Evolutionary conservation across 306 rosid species (phyloP).

Genomic region (Vicia villosa): DNA sequence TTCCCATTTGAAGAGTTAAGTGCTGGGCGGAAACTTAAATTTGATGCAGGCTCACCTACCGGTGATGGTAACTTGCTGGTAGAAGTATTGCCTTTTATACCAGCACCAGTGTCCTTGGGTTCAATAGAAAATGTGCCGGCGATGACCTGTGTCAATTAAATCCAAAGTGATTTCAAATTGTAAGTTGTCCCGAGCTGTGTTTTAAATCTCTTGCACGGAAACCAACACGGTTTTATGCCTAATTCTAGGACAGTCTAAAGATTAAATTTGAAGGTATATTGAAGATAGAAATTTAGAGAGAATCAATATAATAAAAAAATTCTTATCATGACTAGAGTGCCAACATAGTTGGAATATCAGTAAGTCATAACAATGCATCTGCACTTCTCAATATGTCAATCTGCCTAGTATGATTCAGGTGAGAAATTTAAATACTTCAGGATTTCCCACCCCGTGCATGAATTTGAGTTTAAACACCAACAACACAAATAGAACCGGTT

Average conservation of each 20-base stretch:
- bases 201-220: constrained; percentile 11
- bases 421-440: neutral
- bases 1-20: constrained; percentile 62
- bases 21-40: constrained; percentile 52
- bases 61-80: constrained; percentile 61
- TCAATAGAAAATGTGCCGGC: constrained; percentile 76
- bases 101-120: constrained; percentile 51
- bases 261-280: constrained; percentile 1
- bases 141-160: constrained; percentile 63
- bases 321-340: neutral
- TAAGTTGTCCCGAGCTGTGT: neutral
- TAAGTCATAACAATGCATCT: too few relatives aligned
- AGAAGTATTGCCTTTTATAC: constrained; percentile 62
- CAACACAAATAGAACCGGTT: neutral
- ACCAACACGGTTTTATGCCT: neutral
- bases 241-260: neutral
- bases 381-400: neutral
- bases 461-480: neutral
- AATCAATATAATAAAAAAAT: neutral
- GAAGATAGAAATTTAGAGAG: constrained; percentile 6
- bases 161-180: constrained; percentile 15
- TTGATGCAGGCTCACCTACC: constrained; percentile 50
- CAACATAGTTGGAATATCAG: too few relatives aligned
- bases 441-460: neutral
- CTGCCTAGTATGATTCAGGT: neutral